Evolutionary conservation across 805 yeast species (phyloP), one percentile per base, ranked within the genome.

Genomic region (Wickerhamiella bombiphila): DNA sequence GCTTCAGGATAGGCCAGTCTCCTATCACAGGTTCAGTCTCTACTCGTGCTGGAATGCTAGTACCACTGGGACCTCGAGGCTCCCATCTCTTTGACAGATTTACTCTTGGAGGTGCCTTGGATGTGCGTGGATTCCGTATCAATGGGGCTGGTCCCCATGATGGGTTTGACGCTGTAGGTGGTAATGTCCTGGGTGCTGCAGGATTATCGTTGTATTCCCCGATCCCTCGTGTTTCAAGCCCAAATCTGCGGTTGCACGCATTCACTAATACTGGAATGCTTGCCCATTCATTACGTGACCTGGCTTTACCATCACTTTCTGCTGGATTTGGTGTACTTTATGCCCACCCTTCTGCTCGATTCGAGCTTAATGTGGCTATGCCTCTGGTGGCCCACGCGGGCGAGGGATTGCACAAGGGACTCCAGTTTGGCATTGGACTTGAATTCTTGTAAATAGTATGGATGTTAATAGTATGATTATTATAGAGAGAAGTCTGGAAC

Each of bases 81-180:
- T 58, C 80, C 1, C 86, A 80, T 50, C 52, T 76, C 22, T 68
- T 76, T 52, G 98, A 88, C 56, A 69, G 80, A 45, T 88, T 86
- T 54, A 81, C 76, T 51, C 63, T 80, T 32, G 93, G 95, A 14
- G 95, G 94, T 0, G 70, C 75, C 11, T 68, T 74, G 38, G 78
- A 76, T 38, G 72, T 83, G 21, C 64, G 79, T 40, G 83, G 86
- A 1, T 81, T 79, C 51, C 64, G 70, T 24, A 61, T 68, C 37
- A 76, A 76, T 60, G 72, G 81, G 0, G 55, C 80, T 25, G 86
- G 91, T 11, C 74, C 76, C 1, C 64, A 72, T 40, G 72, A 70
- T 38, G 57, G 58, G 3, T 58, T 57, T 4, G 76, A 73, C 47
- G 63, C 74, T 3, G 44, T 74, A 3, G 94, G 94, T 4, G 94